Percentiles rank a stretch among this genome's conserved stretches.
phyloP scores from a whole-genome alignment of 164 flowering plant genomes.

The Magnolia kwangsiensis region DNA sequence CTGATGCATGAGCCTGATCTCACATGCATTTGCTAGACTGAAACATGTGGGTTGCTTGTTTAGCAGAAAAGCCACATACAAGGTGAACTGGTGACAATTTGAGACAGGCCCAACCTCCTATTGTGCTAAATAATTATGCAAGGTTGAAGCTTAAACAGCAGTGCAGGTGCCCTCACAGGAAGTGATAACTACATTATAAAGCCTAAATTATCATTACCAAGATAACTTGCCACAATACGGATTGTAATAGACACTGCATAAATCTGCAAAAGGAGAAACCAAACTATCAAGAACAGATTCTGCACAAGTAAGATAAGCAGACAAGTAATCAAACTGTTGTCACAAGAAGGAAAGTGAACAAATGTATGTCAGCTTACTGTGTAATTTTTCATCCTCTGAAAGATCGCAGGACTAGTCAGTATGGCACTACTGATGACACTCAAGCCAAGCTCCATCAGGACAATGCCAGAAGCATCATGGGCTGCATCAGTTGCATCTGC shows the following conservation, averaged over 20 bases:
- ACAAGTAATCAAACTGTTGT: not conserved
- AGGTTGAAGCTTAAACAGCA: not conserved
- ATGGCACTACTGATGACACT: constrained; percentile 90
- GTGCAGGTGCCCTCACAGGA: not conserved
- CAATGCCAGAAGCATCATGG: constrained; percentile 92
- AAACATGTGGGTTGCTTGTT: too few relatives aligned
- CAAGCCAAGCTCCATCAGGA: constrained; percentile 83
- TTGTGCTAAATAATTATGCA: not conserved
- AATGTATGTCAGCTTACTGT: constrained; percentile 37
- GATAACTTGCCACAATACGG: constrained; percentile 61
- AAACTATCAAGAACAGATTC: not conserved
- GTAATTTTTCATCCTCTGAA: constrained; percentile 91
- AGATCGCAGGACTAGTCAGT: constrained; percentile 78
- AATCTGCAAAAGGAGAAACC: constrained; percentile 10
- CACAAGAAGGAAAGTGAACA: not conserved
- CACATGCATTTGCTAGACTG: too few relatives aligned
- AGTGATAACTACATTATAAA: not conserved
- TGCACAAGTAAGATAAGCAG: not conserved
- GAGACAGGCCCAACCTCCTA: not conserved
- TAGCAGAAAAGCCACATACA: too few relatives aligned
- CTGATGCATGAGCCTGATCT: too few relatives aligned
- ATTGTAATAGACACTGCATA: constrained; percentile 94
- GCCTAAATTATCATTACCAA: constrained; percentile 6
- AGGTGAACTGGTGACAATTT: not conserved
- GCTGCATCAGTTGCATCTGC: constrained; percentile 97